These are phyloP conservation scores for Pythium rishiriense DNA, from an alignment of 352 stramenopile genomes.

Conservation along the genomic window DNA sequence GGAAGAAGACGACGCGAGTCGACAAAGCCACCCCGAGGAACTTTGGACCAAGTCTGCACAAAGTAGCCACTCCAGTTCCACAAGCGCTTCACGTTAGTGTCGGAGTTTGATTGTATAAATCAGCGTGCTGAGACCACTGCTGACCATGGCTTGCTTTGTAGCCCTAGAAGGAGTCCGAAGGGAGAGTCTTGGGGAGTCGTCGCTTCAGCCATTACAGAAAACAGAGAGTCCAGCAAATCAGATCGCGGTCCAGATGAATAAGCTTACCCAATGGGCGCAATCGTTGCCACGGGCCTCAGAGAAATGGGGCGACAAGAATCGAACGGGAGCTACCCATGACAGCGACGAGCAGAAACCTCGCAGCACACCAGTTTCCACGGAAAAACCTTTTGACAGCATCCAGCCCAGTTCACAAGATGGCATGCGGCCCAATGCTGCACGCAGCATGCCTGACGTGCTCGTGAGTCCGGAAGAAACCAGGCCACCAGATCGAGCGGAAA, in stretches of 20 bases:
- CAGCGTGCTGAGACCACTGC: background rate
- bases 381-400: background rate
- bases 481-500: background rate
- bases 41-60: background rate
- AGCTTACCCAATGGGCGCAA: background rate
- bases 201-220: background rate
- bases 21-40: background rate
- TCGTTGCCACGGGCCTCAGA: background rate
- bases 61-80: background rate
- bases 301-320: background rate
- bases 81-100: background rate
- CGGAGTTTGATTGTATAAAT: background rate
- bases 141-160: background rate
- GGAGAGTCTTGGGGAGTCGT: background rate
- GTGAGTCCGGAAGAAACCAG: background rate
- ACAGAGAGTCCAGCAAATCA: background rate
- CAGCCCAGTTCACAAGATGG: background rate
- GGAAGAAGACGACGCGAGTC: background rate
- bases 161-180: background rate
- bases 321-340: too few species aligned
- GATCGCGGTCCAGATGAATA: background rate
- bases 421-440: background rate
- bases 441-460: conserved; percentile 16
- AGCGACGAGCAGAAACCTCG: background rate
- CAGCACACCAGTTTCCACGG: conserved; percentile 3